Conservation (phyloP, 352 stramenopile genomes). For the Globisporangium acanthophoron region DNA sequence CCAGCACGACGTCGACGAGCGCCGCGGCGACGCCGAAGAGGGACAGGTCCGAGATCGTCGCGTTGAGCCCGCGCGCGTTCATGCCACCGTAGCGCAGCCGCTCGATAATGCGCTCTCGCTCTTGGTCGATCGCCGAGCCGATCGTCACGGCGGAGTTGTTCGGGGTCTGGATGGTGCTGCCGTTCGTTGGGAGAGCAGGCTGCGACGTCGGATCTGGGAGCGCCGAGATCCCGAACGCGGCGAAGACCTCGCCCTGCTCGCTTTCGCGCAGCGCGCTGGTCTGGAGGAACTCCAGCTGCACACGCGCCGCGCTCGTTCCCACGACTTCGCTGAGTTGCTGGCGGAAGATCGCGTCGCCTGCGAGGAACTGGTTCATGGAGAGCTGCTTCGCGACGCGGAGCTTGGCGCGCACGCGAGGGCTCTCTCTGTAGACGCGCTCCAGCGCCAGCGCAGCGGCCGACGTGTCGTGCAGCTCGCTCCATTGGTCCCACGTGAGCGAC, state of each 20-base stretch:
- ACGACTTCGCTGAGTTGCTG: conserved; percentile 25
- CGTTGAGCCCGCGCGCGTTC: conserved; percentile 9
- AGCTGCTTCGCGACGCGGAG: conserved; percentile 16
- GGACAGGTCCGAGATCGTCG: conserved; percentile 16
- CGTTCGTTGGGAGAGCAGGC: neutral
- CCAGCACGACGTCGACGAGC: conserved; percentile 14
- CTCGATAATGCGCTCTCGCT: conserved; percentile 18
- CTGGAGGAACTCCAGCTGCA: conserved; percentile 24
- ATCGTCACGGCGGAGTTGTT: neutral
- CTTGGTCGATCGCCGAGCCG: conserved; percentile 9
- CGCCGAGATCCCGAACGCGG: conserved; percentile 21
- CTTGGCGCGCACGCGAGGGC: conserved; percentile 23
- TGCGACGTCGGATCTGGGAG: conserved; percentile 6
- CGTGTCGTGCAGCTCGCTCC: conserved; percentile 3
- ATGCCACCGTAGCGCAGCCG: conserved; percentile 10
- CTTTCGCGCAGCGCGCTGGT: conserved; percentile 13
- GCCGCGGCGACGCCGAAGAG: conserved; percentile 18
- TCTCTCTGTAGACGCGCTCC: conserved; percentile 15
- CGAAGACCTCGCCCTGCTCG: conserved; percentile 12
- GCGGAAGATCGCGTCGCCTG: conserved; percentile 16
- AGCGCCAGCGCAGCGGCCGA: conserved; percentile 7
- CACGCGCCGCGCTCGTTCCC: conserved; percentile 9
- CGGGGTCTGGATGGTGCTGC: neutral
- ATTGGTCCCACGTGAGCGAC: conserved; percentile 6
- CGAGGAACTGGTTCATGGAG: conserved; percentile 22